phyloP scores from a whole-genome alignment of 306 rosid genomes.

The Arachis stenosperma region DNA sequence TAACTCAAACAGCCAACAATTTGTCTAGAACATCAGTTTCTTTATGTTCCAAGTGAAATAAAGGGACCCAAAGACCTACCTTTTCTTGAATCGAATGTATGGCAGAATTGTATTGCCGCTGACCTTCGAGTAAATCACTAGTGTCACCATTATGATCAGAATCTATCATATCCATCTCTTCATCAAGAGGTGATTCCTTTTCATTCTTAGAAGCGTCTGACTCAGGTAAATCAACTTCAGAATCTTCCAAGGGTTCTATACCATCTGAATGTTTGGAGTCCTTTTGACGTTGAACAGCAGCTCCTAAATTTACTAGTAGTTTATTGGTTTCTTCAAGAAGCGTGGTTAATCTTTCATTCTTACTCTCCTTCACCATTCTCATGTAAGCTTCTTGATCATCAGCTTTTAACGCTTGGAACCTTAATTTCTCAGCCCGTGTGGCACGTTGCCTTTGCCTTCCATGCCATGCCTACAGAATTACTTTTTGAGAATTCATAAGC shows the following conservation, averaged over 20 bases:
- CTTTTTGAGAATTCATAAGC: slow-evolving; percentile 34
- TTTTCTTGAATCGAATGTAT: slow-evolving; percentile 96
- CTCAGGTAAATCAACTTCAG: slow-evolving; percentile 78
- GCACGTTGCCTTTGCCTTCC: slow-evolving; percentile 99
- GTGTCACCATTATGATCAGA: slow-evolving; percentile 77
- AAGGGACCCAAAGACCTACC: slow-evolving; percentile 48
- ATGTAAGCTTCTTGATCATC: slow-evolving; percentile 99
- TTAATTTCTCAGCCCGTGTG: slow-evolving; percentile 92
- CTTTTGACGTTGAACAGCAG: slow-evolving; percentile 99
- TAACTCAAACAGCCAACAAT: slow-evolving; percentile 14
- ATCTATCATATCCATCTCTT: slow-evolving; percentile 71
- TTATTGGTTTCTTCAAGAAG: slow-evolving; percentile 99
- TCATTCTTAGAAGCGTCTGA: slow-evolving; percentile 73
- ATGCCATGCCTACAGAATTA: slow-evolving; percentile 82
- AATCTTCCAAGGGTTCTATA: slow-evolving; percentile 74
- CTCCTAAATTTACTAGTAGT: slow-evolving; percentile 94
- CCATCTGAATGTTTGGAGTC: slow-evolving; percentile 81
- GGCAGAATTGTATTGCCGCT: slow-evolving; percentile 96
- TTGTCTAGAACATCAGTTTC: slow-evolving; percentile 15
- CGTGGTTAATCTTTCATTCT: slow-evolving; percentile 86
- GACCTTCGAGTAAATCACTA: slow-evolving; percentile 97
- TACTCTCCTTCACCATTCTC: slow-evolving; percentile 99
- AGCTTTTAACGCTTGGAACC: slow-evolving; percentile 96
- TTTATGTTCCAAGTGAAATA: slow-evolving; percentile 26
- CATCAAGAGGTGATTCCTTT: slow-evolving; percentile 67